Evolutionary conservation across 1,139 yeast genomes (phyloP).

Genomic region (Sugiyamaella castrensis): DNA sequence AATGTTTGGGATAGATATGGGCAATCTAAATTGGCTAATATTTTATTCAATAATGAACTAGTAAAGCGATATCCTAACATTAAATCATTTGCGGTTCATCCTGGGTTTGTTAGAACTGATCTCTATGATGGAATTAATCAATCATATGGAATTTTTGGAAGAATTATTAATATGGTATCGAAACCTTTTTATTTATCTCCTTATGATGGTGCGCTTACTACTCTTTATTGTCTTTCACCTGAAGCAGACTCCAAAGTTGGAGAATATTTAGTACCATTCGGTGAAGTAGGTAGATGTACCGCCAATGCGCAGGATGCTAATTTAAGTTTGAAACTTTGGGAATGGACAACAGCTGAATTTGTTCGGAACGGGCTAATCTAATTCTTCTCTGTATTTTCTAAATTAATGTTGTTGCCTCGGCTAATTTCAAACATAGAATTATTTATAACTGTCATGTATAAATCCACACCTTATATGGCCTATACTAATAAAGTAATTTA

Average conservation of each 20-base stretch:
- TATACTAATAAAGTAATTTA: no score
- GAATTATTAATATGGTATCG: conserved; percentile 10
- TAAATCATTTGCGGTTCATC: conserved; percentile 12
- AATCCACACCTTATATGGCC: no score
- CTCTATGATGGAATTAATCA: conserved; percentile 14
- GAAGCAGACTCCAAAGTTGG: conserved; percentile 11
- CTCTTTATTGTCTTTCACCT: conserved; percentile 11
- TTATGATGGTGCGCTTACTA: conserved; percentile 11
- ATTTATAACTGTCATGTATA: no score
- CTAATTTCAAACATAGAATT: no score
- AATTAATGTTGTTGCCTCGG: no score
- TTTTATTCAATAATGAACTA: conserved; percentile 14
- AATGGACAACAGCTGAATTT: conserved; percentile 13
- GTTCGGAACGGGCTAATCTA: conserved; percentile 4
- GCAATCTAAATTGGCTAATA: conserved; percentile 32
- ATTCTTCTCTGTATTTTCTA: no score
- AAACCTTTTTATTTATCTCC: conserved; percentile 12
- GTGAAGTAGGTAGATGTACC: conserved; percentile 9
- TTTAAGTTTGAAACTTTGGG: conserved; percentile 11
- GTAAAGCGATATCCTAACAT: conserved; percentile 9
- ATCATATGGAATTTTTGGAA: conserved; percentile 13
- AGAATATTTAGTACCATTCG: conserved; percentile 13
- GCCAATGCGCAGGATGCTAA: conserved; percentile 5
- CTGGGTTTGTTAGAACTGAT: conserved; percentile 16
- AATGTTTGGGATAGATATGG: conserved; percentile 26